Base-by-base conservation (phyloP, 192 early-diverging fungal species). In the Entophlyctis helioformis region DNA sequence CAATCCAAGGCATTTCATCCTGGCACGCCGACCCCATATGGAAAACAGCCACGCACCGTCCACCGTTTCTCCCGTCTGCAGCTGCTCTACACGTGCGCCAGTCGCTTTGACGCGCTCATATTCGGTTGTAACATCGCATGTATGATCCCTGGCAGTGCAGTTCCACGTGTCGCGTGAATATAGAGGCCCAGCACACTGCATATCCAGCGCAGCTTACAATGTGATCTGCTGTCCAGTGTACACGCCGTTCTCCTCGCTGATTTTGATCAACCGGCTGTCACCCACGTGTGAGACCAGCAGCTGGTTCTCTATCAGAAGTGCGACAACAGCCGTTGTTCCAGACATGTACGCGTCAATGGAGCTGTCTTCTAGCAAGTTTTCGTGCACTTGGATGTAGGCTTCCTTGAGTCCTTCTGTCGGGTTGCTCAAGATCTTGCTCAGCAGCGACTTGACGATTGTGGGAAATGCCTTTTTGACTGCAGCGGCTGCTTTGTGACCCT, bases 281-380 rank as follows among this genome's bases (percentile, higher is more conserved):
- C 51, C 51, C 9, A 53, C 25, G 19, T 47, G 25, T 9, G 35
- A 2, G 13, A 46, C 22, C 12, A 32, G 9, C 4, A 53, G 1
- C 27, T 46, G 22, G 19, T 18, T 22, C 18, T 7, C 26, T n/a
- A 20, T 26, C 19, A 53, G 1, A 12, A 53, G 32, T 7, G 36
- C 27, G 15, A 44, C 43, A 27, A 31, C 13, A 10, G 41, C 51
- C 8, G 51, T 53, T 20, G 51, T 53, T 18, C 51, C 51, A 19
- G 44, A 47, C 44, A 53, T 46, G 45, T 53, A 53, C 11, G 44
- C 16, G 45, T 53, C 51, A 15, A 53, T 22, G 20, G n/a, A 3
- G 15, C 18, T 15, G 42, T 19, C 21, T 5, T 21, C 48, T 2
- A 22, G 12, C 25, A 48, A 11, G 8, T 11, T 44, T 46, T 9